Percentiles rank a stretch among this genome's conserved stretches.
Conservation (phyloP, 345 rosid species). For the Populus pruinosa region DNA sequence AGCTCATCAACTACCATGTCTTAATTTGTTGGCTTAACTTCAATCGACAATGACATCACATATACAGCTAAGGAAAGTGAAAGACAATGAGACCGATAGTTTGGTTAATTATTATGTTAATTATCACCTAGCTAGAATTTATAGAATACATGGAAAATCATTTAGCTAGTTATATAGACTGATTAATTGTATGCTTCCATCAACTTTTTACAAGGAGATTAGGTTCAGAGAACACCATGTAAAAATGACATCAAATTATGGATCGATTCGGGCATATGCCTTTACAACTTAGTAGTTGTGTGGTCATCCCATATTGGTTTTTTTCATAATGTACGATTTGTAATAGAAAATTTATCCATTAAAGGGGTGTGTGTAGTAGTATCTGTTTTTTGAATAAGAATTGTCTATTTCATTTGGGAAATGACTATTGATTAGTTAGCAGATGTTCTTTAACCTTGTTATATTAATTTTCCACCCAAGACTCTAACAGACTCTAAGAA, state of each 20-base stretch:
- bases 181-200: not conserved
- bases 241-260: not conserved
- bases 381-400: no score
- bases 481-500: not conserved
- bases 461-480: not conserved
- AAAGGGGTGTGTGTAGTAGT: no score
- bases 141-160: not conserved
- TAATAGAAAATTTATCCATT: no score
- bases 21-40: conserved; percentile 35
- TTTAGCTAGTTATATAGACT: not conserved
- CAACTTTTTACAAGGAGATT: not conserved
- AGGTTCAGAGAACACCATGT: not conserved
- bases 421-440: not conserved
- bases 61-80: conserved; percentile 45
- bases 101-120: conserved; percentile 7
- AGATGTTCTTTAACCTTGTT: no score
- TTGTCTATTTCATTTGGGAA: not conserved
- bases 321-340: no score
- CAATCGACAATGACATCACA: conserved; percentile 41
- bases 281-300: not conserved
- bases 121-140: not conserved
- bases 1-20: conserved; percentile 31
- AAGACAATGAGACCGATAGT: conserved; percentile 34
- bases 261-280: not conserved
- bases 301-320: no score